Evolutionary conservation across 2,329 filamentous ascomycete species (phyloP).

Genomic region (Fusarium sp.): DNA sequence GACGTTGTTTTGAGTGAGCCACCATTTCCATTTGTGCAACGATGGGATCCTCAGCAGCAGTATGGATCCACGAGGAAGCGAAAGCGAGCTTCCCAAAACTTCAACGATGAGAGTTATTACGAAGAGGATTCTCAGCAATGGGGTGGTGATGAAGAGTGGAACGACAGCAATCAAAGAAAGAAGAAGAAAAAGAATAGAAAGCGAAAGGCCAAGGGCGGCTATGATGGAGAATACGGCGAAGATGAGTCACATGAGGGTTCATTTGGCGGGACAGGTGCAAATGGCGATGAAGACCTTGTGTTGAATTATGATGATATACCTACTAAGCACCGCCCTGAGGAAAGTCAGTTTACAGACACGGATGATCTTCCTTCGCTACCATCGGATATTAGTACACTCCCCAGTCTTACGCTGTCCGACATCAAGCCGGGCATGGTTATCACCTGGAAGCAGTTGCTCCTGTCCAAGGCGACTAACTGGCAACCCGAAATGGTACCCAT

Average conservation of each 20-base stretch:
- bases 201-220: constrained; percentile 48
- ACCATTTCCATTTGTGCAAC: constrained; percentile 89
- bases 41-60: constrained; percentile 84
- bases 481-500: constrained; percentile 72
- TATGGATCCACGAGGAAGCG: constrained; percentile 58
- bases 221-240: constrained; percentile 26
- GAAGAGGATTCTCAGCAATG: constrained; percentile 45
- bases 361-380: constrained; percentile 75
- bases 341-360: constrained; percentile 61
- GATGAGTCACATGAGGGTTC: constrained; percentile 13
- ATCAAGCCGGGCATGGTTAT: constrained; percentile 72
- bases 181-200: constrained; percentile 56
- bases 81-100: constrained; percentile 60
- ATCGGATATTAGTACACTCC: constrained; percentile 65
- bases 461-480: constrained; percentile 74
- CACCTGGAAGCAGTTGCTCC: constrained; percentile 74
- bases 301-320: constrained; percentile 57
- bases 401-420: constrained; percentile 61
- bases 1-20: constrained; percentile 77
- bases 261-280: constrained; percentile 6
- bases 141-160: constrained; percentile 46
- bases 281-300: constrained; percentile 47
- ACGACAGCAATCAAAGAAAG: constrained; percentile 53
- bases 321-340: constrained; percentile 50
- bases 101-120: constrained; percentile 48